Percentiles rank a stretch among this genome's conserved stretches.
These are phyloP conservation scores for Aspergillus transmontanensis DNA, from an alignment of 2,329 filamentous ascomycete genomes.

Conservation along the genomic window DNA sequence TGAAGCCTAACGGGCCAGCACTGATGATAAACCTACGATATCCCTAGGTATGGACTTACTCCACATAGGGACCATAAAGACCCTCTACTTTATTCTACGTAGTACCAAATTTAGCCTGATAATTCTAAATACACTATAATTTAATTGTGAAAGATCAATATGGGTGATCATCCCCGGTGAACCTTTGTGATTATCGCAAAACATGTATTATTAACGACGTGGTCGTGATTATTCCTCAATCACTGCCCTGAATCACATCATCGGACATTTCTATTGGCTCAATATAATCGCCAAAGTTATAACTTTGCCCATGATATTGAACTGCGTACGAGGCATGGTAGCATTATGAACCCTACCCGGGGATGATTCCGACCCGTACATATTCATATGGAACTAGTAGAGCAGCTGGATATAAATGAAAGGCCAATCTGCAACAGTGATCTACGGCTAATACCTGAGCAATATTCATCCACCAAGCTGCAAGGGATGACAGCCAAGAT, in stretches of 20 bases:
- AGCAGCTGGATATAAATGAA: not conserved
- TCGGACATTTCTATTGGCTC: not conserved
- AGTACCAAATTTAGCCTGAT: not conserved
- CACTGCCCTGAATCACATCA: constrained; percentile 12
- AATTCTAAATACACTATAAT: not conserved
- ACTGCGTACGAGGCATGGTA: not conserved
- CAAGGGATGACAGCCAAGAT: not conserved
- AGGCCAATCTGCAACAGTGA: not conserved
- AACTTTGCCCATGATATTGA: not conserved
- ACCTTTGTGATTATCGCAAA: too few species aligned
- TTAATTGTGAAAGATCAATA: not conserved
- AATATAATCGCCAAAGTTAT: not conserved
- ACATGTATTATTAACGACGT: not conserved
- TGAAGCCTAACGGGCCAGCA: not conserved
- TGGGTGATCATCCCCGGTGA: not conserved
- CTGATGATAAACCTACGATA: not conserved
- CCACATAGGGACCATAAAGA: not conserved
- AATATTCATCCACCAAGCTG: not conserved
- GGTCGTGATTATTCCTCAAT: not conserved
- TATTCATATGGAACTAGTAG: not conserved
- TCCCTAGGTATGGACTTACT: not conserved
- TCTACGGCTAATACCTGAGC: not conserved
- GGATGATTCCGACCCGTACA: too few species aligned
- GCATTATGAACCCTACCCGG: not conserved
- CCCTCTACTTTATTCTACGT: not conserved